Evolutionary conservation across 441 rosid species (phyloP).

Genomic region (Gossypium trilobum): DNA sequence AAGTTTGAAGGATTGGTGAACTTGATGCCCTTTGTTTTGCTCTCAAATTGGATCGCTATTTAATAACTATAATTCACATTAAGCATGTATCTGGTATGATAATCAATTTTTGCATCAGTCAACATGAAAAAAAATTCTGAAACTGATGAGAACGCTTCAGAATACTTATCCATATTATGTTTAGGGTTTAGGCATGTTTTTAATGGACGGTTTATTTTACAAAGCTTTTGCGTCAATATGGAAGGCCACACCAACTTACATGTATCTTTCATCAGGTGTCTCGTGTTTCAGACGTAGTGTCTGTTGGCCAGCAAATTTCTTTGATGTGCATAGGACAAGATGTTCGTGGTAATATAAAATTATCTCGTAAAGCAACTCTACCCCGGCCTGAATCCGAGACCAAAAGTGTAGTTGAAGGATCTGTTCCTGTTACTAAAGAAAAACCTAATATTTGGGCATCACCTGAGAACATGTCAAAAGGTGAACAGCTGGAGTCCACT

Average conservation of each 20-base stretch:
- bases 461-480: conserved; percentile 28
- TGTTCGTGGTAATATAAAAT: conserved; percentile 85
- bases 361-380: conserved; percentile 66
- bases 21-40: not conserved
- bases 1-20: not conserved
- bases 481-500: conserved; percentile 28
- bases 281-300: conserved; percentile 67
- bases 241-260: not conserved
- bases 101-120: not conserved
- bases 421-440: conserved; percentile 30
- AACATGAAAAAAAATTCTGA: not conserved
- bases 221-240: not conserved
- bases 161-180: not conserved
- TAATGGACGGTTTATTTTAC: not conserved
- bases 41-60: not conserved
- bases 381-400: conserved; percentile 27
- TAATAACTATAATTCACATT: not conserved
- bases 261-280: conserved; percentile 45
- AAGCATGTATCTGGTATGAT: not conserved
- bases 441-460: conserved; percentile 36
- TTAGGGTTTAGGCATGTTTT: not conserved
- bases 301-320: conserved; percentile 68
- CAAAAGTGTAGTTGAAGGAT: conserved; percentile 24
- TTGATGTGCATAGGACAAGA: conserved; percentile 85
- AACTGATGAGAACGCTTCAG: not conserved